Evolutionary conservation across 768 basidiomycete species (phyloP), one percentile per base, ranked within the genome.

Genomic region (Coprinopsis marcescibilis): DNA sequence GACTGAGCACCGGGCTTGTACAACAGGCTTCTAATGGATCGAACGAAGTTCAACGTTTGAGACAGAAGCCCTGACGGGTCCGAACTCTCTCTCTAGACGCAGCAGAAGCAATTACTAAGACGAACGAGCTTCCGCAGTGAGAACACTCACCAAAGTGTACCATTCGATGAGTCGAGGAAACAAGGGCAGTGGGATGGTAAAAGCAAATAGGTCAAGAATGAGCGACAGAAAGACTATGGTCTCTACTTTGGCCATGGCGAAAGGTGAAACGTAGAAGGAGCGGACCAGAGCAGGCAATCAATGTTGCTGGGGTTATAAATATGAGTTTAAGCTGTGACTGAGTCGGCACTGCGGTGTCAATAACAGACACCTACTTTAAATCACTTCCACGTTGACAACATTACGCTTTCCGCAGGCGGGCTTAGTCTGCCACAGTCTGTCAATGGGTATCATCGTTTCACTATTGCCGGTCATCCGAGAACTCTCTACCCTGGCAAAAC

Each of bases 131-230:
- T 41, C 29, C 32, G n/a, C 19, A 14, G 38, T 40, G 7, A 24
- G 4, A 24, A 6, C 20, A 63, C 78, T 57, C 53, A 85, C 88
- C 60, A 80, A 64, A 1, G 82, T 83, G 60, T 92, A 94, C 87
- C 87, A 92, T 67, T 94, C 85, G 34, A 96, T 93, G 41, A 98
- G 72, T n/a, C 94, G 81, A n/a, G 95, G 95, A 65, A 97, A 97
- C 24, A 97, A 78, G 17, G 95, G 95, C n/a, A 97, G 74, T 8
- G 92, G 93, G 37, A 95, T 88, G 19, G 91, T 96, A 65, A 94
- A 95, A 11, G 91, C 89, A 75, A 74, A 69, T 19, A 99, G 78
- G 65, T 99, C 95, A 33, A 97, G 75, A 20, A 99, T 75, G 24
- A 99, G 71, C 2, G 93, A 93, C 43, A 91, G 59, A 66, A 99